Evolutionary conservation across 2,329 filamentous ascomycete species (phyloP).

Genomic region (Neonectria punicea): DNA sequence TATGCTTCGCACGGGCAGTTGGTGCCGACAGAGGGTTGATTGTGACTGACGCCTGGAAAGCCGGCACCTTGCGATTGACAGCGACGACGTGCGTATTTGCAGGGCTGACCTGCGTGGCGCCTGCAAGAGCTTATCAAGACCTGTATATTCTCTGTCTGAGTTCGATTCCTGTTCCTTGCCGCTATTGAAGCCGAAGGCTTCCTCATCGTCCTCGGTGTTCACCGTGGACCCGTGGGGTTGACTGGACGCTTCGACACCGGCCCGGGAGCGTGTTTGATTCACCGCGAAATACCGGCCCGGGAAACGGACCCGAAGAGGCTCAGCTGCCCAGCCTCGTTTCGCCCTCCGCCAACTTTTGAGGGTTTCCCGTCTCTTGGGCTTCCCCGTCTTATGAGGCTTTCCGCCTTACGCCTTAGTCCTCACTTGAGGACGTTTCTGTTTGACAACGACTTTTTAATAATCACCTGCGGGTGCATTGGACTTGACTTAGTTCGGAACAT

Average conservation of each 20-base stretch:
- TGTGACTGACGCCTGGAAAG: background rate
- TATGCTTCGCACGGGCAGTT: constrained; percentile 43
- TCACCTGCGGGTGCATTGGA: constrained; percentile 24
- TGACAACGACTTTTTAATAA: constrained; percentile 36
- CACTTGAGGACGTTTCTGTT: constrained; percentile 25
- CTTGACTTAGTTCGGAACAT: constrained; percentile 19
- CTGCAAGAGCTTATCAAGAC: constrained; percentile 26
- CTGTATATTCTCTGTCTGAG: constrained; percentile 9
- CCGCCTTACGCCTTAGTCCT: constrained; percentile 13
- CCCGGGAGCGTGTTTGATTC: constrained; percentile 23
- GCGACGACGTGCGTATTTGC: constrained; percentile 11
- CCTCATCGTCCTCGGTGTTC: constrained; percentile 12
- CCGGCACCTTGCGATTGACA: constrained; percentile 17
- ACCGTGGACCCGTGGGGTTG: constrained; percentile 9
- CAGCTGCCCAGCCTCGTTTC: constrained; percentile 19
- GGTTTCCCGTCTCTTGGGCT: background rate
- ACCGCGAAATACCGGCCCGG: constrained; percentile 32
- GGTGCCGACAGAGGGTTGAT: constrained; percentile 47
- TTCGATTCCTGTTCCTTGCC: constrained; percentile 23
- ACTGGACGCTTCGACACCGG: constrained; percentile 12
- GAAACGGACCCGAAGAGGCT: constrained; percentile 18
- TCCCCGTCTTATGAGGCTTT: constrained; percentile 9
- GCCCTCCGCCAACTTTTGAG: background rate
- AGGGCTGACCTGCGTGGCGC: constrained; percentile 15
- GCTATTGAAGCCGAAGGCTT: constrained; percentile 15